Percentiles rank a stretch among this genome's conserved stretches.
phyloP scores from a whole-genome alignment of 2,329 filamentous ascomycete genomes.

The Sclerotinia borealis region DNA sequence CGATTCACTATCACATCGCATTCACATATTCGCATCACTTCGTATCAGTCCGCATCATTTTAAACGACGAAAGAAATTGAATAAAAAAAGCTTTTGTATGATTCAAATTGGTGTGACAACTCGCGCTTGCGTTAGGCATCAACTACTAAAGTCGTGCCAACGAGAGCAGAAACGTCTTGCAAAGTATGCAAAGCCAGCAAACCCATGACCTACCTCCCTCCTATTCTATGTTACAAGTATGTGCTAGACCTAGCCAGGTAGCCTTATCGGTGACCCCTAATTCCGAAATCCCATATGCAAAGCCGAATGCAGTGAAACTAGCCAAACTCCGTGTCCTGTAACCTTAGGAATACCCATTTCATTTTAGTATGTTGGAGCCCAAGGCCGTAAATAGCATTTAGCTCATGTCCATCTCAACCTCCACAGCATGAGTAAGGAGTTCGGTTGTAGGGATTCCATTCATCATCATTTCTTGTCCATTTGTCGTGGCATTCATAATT shows the following conservation, averaged over 20 bases:
- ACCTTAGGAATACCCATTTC: conserved; percentile 7
- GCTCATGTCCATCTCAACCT: conserved; percentile 41
- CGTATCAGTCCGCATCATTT: background rate
- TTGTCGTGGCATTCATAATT: conserved; percentile 15
- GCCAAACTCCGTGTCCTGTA: conserved; percentile 15
- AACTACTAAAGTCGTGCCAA: conserved; percentile 1
- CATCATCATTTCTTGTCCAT: conserved; percentile 15
- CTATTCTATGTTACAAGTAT: conserved; percentile 16
- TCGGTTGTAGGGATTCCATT: conserved; percentile 17
- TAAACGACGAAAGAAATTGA: background rate
- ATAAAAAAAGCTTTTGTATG: background rate
- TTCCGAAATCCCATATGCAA: conserved; percentile 14
- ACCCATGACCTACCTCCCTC: conserved; percentile 9
- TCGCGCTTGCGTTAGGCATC: background rate
- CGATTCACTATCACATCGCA: background rate
- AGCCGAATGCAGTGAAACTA: conserved; percentile 12
- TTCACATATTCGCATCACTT: background rate
- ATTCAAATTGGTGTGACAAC: background rate
- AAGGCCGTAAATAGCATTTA: conserved; percentile 23
- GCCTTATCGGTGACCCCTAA: conserved; percentile 9
- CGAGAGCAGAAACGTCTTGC: background rate
- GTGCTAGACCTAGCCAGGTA: conserved; percentile 13
- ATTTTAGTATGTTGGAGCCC: conserved; percentile 10
- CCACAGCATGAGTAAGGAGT: conserved; percentile 14
- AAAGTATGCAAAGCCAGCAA: conserved; percentile 8